Conservation (phyloP, 805 yeast species). For the Sporopachydermia lactativora region DNA sequence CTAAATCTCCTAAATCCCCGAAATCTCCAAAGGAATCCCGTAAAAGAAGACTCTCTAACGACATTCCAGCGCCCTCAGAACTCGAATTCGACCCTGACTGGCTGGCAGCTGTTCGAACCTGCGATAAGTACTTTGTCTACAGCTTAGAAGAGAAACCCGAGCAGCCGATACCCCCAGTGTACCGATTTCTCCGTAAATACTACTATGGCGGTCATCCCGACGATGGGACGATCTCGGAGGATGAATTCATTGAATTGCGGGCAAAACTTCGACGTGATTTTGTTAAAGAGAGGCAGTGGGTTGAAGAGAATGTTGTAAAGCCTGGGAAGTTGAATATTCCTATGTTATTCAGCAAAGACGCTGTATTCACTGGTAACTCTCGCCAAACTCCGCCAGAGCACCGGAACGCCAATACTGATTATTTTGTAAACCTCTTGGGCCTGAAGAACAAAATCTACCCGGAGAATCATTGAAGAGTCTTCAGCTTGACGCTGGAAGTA, state of each 20-base stretch:
- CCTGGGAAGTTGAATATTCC: conserved; percentile 15
- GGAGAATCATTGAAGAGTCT: not conserved
- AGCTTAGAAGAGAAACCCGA: not conserved
- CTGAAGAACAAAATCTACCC: conserved; percentile 11
- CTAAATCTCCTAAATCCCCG: conserved; percentile 2
- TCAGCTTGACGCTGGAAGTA: no score
- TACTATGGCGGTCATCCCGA: not conserved
- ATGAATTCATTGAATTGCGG: not conserved
- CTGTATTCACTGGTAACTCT: conserved; percentile 6
- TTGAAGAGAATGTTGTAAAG: conserved; percentile 14
- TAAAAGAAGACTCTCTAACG: no score
- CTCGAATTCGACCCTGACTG: conserved; percentile 22
- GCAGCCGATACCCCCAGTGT: not conserved
- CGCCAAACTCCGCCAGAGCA: conserved; percentile 6
- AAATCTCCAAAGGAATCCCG: no score
- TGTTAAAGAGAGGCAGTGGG: conserved; percentile 15
- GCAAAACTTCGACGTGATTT: conserved; percentile 7
- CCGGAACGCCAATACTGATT: conserved; percentile 16
- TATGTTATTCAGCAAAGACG: conserved; percentile 2
- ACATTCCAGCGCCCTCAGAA: not conserved
- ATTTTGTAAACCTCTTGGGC: conserved; percentile 13
- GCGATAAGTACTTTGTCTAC: conserved; percentile 10
- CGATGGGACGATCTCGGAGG: not conserved
- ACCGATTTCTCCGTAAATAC: not conserved
- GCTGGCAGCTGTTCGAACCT: conserved; percentile 20